Percentiles rank a stretch among this genome's conserved stretches.
Evolutionary conservation across 202 grass and related monocot species (phyloP).

Genomic region (Carex arenaria): DNA sequence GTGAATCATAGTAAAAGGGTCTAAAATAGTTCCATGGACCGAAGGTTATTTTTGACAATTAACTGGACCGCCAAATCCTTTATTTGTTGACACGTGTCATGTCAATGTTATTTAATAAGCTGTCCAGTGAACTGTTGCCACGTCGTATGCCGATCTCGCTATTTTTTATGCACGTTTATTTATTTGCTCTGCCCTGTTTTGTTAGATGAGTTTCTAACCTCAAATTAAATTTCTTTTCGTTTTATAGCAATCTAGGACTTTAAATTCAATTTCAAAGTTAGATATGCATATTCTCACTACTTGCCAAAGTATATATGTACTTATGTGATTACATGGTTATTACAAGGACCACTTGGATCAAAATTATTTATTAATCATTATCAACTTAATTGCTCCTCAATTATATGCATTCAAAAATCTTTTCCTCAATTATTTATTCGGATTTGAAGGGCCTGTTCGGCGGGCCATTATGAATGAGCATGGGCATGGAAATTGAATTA

Average conservation of each 20-base stretch:
- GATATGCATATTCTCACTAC: background rate
- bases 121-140: background rate
- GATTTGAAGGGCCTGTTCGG: too few species aligned
- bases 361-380: too few species aligned
- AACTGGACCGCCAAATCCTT: constrained; percentile 10
- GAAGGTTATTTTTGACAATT: background rate
- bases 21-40: background rate
- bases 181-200: background rate
- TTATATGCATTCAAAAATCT: too few species aligned
- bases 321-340: background rate
- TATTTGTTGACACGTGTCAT: background rate
- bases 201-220: background rate
- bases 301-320: background rate
- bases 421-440: too few species aligned
- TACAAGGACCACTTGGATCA: background rate
- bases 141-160: background rate
- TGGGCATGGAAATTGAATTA: too few species aligned
- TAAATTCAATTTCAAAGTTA: background rate
- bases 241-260: background rate
- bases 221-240: background rate
- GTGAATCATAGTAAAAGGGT: background rate
- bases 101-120: background rate
- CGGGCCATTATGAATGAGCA: too few species aligned
- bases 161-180: constrained; percentile 5
- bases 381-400: too few species aligned